Percentiles rank a stretch among this genome's conserved stretches.
Conservation (phyloP, 352 stramenopile genomes). For the Pythium rhizo-oryzae region DNA sequence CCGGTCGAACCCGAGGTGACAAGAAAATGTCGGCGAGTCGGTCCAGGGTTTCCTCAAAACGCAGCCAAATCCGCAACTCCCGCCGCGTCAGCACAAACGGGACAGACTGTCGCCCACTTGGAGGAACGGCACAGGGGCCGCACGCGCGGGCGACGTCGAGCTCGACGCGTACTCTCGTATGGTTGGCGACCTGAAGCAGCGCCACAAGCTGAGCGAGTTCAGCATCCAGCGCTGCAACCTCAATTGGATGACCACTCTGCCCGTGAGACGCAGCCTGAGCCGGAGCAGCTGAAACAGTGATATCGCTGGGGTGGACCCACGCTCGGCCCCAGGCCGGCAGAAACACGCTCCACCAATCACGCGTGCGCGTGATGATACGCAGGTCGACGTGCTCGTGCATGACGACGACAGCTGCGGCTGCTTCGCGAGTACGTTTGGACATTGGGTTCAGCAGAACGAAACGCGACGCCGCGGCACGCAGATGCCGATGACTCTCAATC, state of each 20-base stretch:
- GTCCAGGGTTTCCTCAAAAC: background rate
- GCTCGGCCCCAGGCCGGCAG: slow-evolving; percentile 3
- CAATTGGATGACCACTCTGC: background rate
- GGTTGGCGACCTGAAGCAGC: background rate
- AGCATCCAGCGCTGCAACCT: background rate
- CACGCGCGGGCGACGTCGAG: background rate
- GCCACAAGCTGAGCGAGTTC: background rate
- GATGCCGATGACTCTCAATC: background rate
- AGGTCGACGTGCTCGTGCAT: background rate
- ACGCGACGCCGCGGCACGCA: background rate
- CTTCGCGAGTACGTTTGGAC: background rate
- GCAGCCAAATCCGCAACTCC: background rate
- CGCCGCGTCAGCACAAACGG: background rate
- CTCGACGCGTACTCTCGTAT: background rate
- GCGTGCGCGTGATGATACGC: background rate
- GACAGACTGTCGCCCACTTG: no score
- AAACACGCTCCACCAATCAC: background rate
- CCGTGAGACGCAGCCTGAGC: background rate
- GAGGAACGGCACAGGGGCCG: no score
- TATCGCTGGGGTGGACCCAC: background rate
- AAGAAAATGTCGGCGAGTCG: background rate
- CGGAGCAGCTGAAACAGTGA: background rate
- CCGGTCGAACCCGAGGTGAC: background rate
- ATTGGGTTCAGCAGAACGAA: background rate
- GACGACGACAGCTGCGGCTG: background rate